A percentile compares a stretch with the other conserved stretches of the same genome.
These are phyloP conservation scores for Hericium coralloides DNA, from an alignment of 768 basidiomycete genomes.

Conservation along the genomic window DNA sequence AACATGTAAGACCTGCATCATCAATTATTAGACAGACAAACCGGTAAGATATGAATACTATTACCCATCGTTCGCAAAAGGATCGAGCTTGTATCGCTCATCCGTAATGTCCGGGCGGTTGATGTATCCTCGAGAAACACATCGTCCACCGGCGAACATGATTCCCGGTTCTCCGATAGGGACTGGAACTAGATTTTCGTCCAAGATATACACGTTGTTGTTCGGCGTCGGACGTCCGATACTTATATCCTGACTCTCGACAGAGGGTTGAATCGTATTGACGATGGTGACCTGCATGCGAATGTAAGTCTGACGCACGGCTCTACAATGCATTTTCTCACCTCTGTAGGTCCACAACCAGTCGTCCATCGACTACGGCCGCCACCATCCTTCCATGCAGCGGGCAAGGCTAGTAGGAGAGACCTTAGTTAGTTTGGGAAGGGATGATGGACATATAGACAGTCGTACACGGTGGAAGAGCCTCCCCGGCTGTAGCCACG, in stretches of 20 bases:
- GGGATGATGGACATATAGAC: neutral
- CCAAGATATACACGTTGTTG: conserved; percentile 34
- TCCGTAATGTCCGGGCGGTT: conserved; percentile 45
- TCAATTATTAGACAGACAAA: conserved; percentile 14
- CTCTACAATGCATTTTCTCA: conserved; percentile 8
- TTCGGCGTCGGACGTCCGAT: conserved; percentile 50
- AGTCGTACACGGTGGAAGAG: conserved; percentile 38
- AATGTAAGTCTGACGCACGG: neutral
- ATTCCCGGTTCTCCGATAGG: conserved; percentile 28
- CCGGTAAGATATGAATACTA: conserved; percentile 8
- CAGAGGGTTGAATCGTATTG: conserved; percentile 45
- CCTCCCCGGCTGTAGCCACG: conserved; percentile 50
- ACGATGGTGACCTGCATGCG: conserved; percentile 40
- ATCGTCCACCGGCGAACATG: conserved; percentile 61
- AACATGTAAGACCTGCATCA: conserved; percentile 36
- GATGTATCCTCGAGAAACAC: conserved; percentile 46
- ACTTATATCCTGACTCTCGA: conserved; percentile 29
- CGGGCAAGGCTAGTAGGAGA: conserved; percentile 24
- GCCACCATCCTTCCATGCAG: conserved; percentile 35
- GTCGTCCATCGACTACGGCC: conserved; percentile 34
- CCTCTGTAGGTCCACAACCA: conserved; percentile 51
- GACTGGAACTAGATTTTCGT: conserved; percentile 23
- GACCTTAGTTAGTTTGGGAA: neutral
- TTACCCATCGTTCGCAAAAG: conserved; percentile 40
- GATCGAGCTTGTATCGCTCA: conserved; percentile 42